Conservation (phyloP, 164 flowering plant species). For the Kalanchoe fedtschenkoi region DNA sequence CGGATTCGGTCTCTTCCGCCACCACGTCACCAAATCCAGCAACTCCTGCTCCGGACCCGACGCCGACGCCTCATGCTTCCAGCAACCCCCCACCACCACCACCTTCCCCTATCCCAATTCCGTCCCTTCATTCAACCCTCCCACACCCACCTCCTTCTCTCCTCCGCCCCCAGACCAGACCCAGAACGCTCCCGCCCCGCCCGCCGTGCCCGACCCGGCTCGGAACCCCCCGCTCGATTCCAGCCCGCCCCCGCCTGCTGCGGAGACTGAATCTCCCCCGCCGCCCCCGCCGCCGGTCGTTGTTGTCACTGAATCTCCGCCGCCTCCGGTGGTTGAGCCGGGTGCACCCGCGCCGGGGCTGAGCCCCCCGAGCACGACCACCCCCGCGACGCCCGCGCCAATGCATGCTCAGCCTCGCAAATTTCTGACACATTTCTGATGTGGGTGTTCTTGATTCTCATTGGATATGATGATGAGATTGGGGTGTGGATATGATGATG, state of each 20-base stretch:
- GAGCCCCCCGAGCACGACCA: slow-evolving; percentile 20
- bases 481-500: no score
- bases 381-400: slow-evolving; percentile 42
- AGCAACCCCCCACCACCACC: no score
- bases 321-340: slow-evolving; percentile 9
- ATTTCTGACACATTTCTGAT: slow-evolving; percentile 1
- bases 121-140: neutral
- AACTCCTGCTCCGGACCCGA: neutral
- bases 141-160: no score
- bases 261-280: no score
- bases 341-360: slow-evolving; percentile 13
- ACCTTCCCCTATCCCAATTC: slow-evolving; percentile 18
- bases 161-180: slow-evolving; percentile 6
- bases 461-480: no score
- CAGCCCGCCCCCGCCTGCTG: no score
- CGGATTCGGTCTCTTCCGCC: slow-evolving; percentile 47
- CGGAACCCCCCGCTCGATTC: slow-evolving; percentile 3
- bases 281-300: no score
- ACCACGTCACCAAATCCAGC: slow-evolving; percentile 1
- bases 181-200: slow-evolving; percentile 15
- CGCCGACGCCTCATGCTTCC: no score
- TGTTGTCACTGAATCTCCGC: slow-evolving; percentile 7
- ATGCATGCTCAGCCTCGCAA: slow-evolving; percentile 18
- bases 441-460: no score
- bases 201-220: neutral